These are phyloP conservation scores for Monilinia fructicola DNA, from an alignment of 2,329 filamentous ascomycete genomes.

Conservation along the genomic window DNA sequence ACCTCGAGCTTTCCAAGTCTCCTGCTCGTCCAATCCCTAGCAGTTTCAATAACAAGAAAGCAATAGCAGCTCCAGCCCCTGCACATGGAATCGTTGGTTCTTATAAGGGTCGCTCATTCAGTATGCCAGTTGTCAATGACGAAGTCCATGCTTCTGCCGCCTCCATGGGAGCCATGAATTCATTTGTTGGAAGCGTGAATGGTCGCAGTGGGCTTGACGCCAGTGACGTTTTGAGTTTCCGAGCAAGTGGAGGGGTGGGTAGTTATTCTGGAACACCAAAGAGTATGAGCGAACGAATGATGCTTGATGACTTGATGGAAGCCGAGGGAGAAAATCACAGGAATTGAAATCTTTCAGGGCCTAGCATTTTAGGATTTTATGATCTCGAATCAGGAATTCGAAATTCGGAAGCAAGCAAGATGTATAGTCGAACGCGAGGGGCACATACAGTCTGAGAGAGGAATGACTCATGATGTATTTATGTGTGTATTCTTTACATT, in stretches of 20 bases:
- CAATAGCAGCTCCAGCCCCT: slow-evolving; percentile 5
- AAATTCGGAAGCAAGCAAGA: not conserved
- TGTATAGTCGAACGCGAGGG: not conserved
- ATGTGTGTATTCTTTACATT: slow-evolving; percentile 12
- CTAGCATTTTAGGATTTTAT: not conserved
- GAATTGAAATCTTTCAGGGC: not conserved
- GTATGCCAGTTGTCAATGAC: slow-evolving; percentile 53
- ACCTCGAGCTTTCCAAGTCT: slow-evolving; percentile 23
- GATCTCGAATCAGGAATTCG: not conserved
- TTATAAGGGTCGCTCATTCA: slow-evolving; percentile 53
- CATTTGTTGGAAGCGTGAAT: slow-evolving; percentile 53
- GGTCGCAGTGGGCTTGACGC: slow-evolving; percentile 38
- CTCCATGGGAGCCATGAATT: slow-evolving; percentile 50
- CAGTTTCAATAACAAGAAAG: slow-evolving; percentile 8
- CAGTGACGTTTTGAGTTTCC: slow-evolving; percentile 34
- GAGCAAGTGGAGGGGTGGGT: slow-evolving; percentile 30
- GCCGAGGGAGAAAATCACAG: slow-evolving; percentile 23
- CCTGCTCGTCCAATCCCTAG: slow-evolving; percentile 14
- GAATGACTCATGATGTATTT: slow-evolving; percentile 5
- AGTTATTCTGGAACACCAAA: slow-evolving; percentile 34
- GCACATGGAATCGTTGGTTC: slow-evolving; percentile 46
- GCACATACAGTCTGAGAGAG: not conserved
- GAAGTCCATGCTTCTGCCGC: slow-evolving; percentile 51
- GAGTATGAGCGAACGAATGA: slow-evolving; percentile 40
- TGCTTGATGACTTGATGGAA: slow-evolving; percentile 38